Evolutionary conservation across 1,284 basidiomycete genomes (phyloP), one percentile per base, ranked within the genome.

Genomic region (Trichosporon sp.): DNA sequence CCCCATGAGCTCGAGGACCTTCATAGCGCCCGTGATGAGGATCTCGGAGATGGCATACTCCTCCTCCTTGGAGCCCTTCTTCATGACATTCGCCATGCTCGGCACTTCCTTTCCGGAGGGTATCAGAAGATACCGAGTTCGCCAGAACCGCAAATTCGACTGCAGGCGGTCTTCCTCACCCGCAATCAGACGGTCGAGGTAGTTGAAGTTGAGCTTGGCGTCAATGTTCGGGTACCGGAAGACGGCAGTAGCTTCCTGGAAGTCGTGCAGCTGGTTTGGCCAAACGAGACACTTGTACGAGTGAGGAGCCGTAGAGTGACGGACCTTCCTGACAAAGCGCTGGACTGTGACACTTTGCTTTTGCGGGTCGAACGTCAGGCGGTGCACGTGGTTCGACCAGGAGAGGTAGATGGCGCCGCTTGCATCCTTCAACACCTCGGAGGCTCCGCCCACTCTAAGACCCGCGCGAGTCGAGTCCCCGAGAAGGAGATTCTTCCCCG

Each of bases 341-440:
- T 91, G 88, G 11, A 98, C 93, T 75, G 94, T 91, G 72, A 98
- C 92, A 23, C 89, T 88, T 74, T 95, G 92, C 21, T 92, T 91
- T 23, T 88, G 90, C 68, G 84, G 80, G 72, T 87, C 85, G 76
- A 95, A 98, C 23, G 91, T 89, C 74, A 98, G 90, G 31, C 92
- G 87, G 81, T 98, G 95, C 64, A 98, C 93, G 81, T 98, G 94
- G 80, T 96, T 97, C 78, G 91, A 91, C 88, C 95, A 94, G 74
- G 93, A 93, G 65, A 98, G 86, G 83, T 92, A 98, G 25, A 98
- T 91, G 0, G 94, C 91, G 62, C 90, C 87, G 65, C 83, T 84
- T n/a, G 87, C 87, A 60, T 81, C 76, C 3, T 87, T 87, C 67
- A 94, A 83, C 27, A 92, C 88, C 70, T 92, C 89, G 1, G 90